phyloP scores from a whole-genome alignment of 805 yeast species.

The Kodamaea jinghongensis region DNA sequence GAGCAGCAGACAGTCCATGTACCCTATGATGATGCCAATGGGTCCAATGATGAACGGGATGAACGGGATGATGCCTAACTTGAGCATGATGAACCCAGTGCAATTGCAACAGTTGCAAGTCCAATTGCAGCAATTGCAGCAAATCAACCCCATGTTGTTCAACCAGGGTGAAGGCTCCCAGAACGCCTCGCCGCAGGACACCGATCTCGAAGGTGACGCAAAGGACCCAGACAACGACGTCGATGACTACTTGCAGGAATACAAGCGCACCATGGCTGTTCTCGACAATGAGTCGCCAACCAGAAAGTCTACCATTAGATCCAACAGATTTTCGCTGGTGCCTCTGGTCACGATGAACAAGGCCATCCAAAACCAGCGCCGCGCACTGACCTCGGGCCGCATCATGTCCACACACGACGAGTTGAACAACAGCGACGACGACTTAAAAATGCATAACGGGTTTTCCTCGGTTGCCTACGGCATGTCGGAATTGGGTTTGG shows the following conservation, averaged over 20 bases:
- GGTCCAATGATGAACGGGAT: neutral
- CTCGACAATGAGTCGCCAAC: constrained; percentile 18
- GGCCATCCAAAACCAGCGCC: constrained; percentile 6
- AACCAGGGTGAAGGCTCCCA: constrained; percentile 1
- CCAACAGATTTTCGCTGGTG: constrained; percentile 36
- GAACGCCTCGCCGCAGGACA: too few species aligned
- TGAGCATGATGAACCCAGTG: constrained; percentile 11
- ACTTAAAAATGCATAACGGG: neutral
- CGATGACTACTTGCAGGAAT: constrained; percentile 5
- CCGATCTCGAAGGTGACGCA: neutral
- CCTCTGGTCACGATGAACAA: constrained; percentile 21
- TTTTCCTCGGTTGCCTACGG: constrained; percentile 1
- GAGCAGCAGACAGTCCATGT: constrained; percentile 14
- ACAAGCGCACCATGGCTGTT: constrained; percentile 6
- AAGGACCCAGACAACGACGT: too few species aligned
- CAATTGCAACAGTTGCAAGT: constrained; percentile 12
- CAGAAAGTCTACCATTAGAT: constrained; percentile 29
- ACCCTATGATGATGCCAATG: constrained; percentile 9
- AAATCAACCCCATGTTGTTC: constrained; percentile 9
- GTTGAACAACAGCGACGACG: constrained; percentile 10
- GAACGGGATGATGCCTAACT: constrained; percentile 3
- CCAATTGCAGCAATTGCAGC: constrained; percentile 17
- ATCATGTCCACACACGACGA: constrained; percentile 18
- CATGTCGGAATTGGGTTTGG: constrained; percentile 5
- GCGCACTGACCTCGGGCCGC: constrained; percentile 12